Evolutionary conservation across 495 filamentous ascomycete genomes (phyloP), one percentile per base, ranked within the genome.

Genomic region (Physcia stellaris): DNA sequence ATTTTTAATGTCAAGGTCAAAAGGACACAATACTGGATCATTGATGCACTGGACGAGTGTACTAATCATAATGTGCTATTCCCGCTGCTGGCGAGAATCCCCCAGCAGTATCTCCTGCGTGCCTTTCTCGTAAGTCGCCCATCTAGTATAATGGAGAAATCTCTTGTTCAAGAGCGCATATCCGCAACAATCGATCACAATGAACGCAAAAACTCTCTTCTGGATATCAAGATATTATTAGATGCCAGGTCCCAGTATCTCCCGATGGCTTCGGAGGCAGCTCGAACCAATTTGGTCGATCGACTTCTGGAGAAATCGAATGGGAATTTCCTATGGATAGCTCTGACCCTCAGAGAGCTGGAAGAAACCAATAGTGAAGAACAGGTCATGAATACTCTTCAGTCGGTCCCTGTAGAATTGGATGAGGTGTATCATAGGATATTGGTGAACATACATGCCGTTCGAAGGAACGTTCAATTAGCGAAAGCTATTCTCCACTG

Each of bases 1-100:
- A n/a, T n/a, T n/a, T n/a, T n/a, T n/a, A n/a, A n/a, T n/a, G n/a
- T 32, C 12, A 17, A 27, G 13, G 30, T 50, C 6, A 16, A 22
- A 10, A 26, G 24, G 9, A 47, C 47, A 12, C 57, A 59, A 24
- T 63, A 55, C 36, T 65, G 60, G 63, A 47, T 67, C 12, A 57
- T 67, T 37, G 63, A 67, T 46, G 63, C 47, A 2, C 32, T 67
- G 6, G 63, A 65, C 42, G 62, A 67, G 40, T 61, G 50, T 36
- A 32, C 20, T 7, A 49, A 56, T 33, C 34, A 28, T 24, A 7
- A 3, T 9, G 34, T 41, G 10, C 26, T 28, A 7, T 41, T 63
- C n/a, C 13, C 49, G 9, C 50, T 63, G 39, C 37, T 62, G 10
- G 26, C 26, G 7, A 28, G 13, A 13, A 7, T 28, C 13, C 9